These are phyloP conservation scores for Stephanodiscus triporus DNA, from an alignment of 108 stramenopile species.

Conservation along the genomic window DNA sequence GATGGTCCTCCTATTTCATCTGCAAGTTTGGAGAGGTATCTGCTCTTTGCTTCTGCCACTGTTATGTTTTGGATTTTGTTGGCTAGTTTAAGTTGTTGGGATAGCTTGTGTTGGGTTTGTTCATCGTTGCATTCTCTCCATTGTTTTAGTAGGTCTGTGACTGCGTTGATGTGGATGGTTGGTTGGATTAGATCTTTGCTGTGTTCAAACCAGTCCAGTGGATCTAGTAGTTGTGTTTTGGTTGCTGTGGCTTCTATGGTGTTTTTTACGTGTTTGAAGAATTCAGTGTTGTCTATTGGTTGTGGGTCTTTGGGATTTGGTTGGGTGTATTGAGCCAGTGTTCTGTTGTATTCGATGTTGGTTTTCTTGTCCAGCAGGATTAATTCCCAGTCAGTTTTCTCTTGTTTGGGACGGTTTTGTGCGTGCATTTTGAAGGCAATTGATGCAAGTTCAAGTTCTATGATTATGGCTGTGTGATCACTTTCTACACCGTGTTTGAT, in stretches of 20 bases:
- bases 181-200: not conserved
- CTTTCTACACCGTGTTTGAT: too few relatives aligned
- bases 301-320: not conserved
- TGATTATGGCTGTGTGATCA: too few relatives aligned
- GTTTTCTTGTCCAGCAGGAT: not conserved
- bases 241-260: not conserved
- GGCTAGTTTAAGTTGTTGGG: too few relatives aligned
- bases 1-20: too few relatives aligned
- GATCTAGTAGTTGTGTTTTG: not conserved
- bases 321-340: not conserved
- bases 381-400: not conserved
- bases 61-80: too few relatives aligned
- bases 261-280: not conserved
- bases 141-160: not conserved
- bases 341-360: not conserved
- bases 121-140: not conserved
- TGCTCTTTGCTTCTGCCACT: too few relatives aligned
- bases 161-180: not conserved
- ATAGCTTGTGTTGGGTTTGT: too few relatives aligned
- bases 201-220: not conserved
- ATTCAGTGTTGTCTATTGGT: not conserved
- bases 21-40: too few relatives aligned
- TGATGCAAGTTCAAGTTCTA: not conserved
- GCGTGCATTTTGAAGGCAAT: too few relatives aligned
- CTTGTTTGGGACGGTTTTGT: not conserved